Evolutionary conservation across 345 rosid species (phyloP), one percentile per base, ranked within the genome.

Genomic region (Erodium maritimum): DNA sequence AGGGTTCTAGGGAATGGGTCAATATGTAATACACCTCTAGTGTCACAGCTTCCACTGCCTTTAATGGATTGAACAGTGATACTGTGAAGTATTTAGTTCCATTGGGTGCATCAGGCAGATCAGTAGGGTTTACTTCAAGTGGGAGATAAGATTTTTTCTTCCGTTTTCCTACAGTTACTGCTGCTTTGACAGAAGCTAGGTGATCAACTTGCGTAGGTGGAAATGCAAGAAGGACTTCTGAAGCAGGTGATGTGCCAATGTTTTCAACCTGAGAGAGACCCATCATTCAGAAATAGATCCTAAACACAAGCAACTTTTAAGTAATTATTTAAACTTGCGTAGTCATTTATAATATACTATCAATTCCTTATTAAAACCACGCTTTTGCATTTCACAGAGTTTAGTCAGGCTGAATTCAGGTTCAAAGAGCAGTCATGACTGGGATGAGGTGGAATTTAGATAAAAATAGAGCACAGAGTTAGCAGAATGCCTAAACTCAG

Each of bases 1-100:
- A 94, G 69, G 99, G 96, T 58, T 94, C 96, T 62, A 84, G 73
- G 56, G 86, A 84, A 70, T 85, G 96, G 13, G 97, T 86, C 67
- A 87, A 64, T 50, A 81, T 62, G 75, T 84, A 94, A 17, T 87
- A 78, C 67, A 94, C 89, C 73, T 94, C 99, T 17, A 94, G 54
- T n/a, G 93, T 77, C 48, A 73, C 65, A 59, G 86, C 69, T 72
- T 82, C 91, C 61, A 86, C 93, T 0, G 80, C 58, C 6, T 63
- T 75, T 68, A 94, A 77, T 56, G 95, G 83, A 53, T 60, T 86
- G 46, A 69, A 66, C 73, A 94, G 76, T 19, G 76, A 52, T 59
- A 90, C 58, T 21, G 71, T 19, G 60, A 75, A 84, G 71, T 80
- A 82, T 57, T 80, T 86, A 5, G 87, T 46, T 59, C 80, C 97